These are phyloP conservation scores for Backusella parvicylindrica DNA, from an alignment of 192 early-diverging fungal species.

Conservation along the genomic window DNA sequence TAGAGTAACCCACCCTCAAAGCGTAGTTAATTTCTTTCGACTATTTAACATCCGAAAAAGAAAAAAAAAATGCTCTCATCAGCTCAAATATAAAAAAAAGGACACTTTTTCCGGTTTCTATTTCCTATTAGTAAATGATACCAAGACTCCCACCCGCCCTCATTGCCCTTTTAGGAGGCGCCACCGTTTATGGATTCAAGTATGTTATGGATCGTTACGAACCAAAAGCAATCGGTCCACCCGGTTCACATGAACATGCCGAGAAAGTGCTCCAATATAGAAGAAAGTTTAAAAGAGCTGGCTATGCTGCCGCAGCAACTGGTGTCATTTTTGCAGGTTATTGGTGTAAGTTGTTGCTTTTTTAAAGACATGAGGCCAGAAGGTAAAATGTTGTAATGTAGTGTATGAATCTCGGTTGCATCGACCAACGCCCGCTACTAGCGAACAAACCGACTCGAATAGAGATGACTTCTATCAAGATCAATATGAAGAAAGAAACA, in stretches of 20 bases:
- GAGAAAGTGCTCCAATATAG: neutral
- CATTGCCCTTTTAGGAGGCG: slow-evolving; percentile 17
- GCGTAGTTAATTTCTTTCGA: neutral
- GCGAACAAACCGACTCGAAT: neutral
- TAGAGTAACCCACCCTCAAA: neutral
- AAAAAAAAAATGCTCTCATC: neutral
- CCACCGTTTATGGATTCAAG: slow-evolving; percentile 23
- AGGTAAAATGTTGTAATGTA: neutral
- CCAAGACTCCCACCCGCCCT: slow-evolving; percentile 23
- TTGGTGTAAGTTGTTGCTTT: slow-evolving; percentile 3
- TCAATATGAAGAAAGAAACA: slow-evolving; percentile 10
- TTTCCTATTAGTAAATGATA: slow-evolving; percentile 4
- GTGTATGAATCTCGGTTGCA: slow-evolving; percentile 17
- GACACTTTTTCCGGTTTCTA: neutral
- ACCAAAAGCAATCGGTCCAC: slow-evolving; percentile 14
- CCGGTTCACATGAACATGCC: neutral
- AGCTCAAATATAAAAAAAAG: neutral
- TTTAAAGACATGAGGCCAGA: neutral
- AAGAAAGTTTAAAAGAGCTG: slow-evolving; percentile 4
- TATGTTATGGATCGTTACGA: slow-evolving; percentile 12
- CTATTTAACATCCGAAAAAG: neutral
- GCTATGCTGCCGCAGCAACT: neutral
- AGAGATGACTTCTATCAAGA: slow-evolving; percentile 10
- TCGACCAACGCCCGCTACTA: slow-evolving; percentile 15
- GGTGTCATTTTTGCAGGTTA: slow-evolving; percentile 12